phyloP scores from a whole-genome alignment of 2,329 filamentous ascomycete species.

The Phialophora tarda region DNA sequence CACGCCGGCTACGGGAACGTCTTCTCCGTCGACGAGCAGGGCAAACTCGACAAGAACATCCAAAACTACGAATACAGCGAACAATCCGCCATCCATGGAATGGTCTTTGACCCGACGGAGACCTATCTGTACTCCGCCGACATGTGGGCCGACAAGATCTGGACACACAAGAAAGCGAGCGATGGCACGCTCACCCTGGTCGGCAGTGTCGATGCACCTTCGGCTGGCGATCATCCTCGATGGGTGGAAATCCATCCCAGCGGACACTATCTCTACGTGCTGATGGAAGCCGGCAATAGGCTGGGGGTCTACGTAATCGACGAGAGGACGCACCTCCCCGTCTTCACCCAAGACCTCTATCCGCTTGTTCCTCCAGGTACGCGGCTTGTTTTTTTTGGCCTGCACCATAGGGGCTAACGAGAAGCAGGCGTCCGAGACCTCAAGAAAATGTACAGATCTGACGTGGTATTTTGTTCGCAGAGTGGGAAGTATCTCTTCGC shows the following conservation, averaged over 20 bases:
- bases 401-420: neutral
- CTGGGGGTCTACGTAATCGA: slow-evolving; percentile 83
- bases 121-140: slow-evolving; percentile 57
- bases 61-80: slow-evolving; percentile 54
- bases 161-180: slow-evolving; percentile 76
- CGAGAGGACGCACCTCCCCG: slow-evolving; percentile 71
- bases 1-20: slow-evolving; percentile 82
- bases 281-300: slow-evolving; percentile 90
- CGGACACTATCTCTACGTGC: slow-evolving; percentile 78
- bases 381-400: slow-evolving; percentile 39
- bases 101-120: slow-evolving; percentile 54
- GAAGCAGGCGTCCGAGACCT: slow-evolving; percentile 24
- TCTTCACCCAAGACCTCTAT: slow-evolving; percentile 77
- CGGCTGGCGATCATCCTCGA: slow-evolving; percentile 75
- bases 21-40: slow-evolving; percentile 52
- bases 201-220: slow-evolving; percentile 74
- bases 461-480: slow-evolving; percentile 76
- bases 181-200: slow-evolving; percentile 70
- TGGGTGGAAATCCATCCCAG: slow-evolving; percentile 85
- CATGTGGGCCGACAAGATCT: slow-evolving; percentile 62
- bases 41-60: slow-evolving; percentile 50
- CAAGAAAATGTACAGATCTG: slow-evolving; percentile 77
- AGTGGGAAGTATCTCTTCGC: slow-evolving; percentile 80
- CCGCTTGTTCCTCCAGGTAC: slow-evolving; percentile 80
- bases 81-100: slow-evolving; percentile 56